Evolutionary conservation across 352 stramenopile species (phyloP).

Genomic region (Aphanomyces euteiches): DNA sequence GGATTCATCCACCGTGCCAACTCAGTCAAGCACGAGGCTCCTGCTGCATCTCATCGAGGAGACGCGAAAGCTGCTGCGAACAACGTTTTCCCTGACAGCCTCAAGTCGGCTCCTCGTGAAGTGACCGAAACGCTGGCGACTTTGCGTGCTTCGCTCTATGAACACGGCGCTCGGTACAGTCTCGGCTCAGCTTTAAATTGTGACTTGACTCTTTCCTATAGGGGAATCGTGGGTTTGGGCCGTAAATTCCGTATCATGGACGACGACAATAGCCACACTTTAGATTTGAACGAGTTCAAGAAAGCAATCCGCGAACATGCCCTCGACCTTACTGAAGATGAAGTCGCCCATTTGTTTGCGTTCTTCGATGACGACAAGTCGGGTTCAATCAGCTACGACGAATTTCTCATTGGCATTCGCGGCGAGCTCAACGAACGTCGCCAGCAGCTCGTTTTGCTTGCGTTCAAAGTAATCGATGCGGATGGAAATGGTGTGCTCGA

Average conservation of each 20-base stretch:
- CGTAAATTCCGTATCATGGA: conserved; percentile 89
- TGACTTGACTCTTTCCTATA: conserved; percentile 12
- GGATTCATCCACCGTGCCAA: conserved; percentile 55
- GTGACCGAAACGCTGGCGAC: conserved; percentile 59
- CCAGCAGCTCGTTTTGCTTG: conserved; percentile 65
- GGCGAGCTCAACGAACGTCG: conserved; percentile 70
- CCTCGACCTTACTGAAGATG: conserved; percentile 51
- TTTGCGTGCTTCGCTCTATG: conserved; percentile 66
- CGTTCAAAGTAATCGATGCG: conserved; percentile 73
- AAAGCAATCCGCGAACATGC: conserved; percentile 72
- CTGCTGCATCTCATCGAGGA: conserved; percentile 8
- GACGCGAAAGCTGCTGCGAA: conserved; percentile 53
- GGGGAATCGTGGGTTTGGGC: conserved; percentile 64
- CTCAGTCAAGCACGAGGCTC: not conserved
- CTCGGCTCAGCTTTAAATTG: not conserved
- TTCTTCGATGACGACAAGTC: conserved; percentile 82
- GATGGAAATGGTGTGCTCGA: conserved; percentile 71
- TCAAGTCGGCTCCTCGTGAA: conserved; percentile 53
- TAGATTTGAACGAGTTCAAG: conserved; percentile 69
- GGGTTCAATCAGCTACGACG: conserved; percentile 77
- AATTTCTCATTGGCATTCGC: conserved; percentile 75
- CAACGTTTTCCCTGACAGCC: conserved; percentile 61
- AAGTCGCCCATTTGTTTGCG: conserved; percentile 69
- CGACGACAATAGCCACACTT: conserved; percentile 74
- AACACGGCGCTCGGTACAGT: conserved; percentile 63